Conservation (phyloP, 768 basidiomycete genomes). For the Daedaleopsis nitida region DNA sequence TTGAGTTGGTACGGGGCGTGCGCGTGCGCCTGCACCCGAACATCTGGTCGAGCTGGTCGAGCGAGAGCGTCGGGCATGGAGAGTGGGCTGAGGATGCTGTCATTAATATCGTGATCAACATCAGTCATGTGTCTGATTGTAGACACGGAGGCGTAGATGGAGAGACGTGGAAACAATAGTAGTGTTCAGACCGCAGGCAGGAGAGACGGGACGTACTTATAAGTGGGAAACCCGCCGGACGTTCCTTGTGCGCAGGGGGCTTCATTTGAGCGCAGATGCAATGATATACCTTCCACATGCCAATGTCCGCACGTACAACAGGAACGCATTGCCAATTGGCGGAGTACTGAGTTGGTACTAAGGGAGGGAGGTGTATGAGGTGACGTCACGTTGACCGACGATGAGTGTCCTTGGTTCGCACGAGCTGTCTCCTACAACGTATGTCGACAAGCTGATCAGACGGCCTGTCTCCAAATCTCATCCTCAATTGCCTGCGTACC, state of each 20-base stretch:
- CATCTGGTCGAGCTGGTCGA: slow-evolving; percentile 64
- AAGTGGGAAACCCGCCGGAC: slow-evolving; percentile 69
- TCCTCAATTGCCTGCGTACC: neutral
- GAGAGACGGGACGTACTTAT: slow-evolving; percentile 32
- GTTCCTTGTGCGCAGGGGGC: slow-evolving; percentile 69
- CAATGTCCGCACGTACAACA: slow-evolving; percentile 77
- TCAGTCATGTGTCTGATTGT: slow-evolving; percentile 31
- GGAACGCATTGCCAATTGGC: slow-evolving; percentile 93
- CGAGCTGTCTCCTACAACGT: neutral
- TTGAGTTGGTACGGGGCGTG: slow-evolving; percentile 63
- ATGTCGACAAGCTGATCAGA: neutral
- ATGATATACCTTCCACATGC: slow-evolving; percentile 72
- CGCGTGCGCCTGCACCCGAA: slow-evolving; percentile 44
- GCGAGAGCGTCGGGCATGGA: slow-evolving; percentile 63
- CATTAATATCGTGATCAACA: slow-evolving; percentile 55
- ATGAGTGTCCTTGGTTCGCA: slow-evolving; percentile 49
- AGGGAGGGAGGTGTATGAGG: too few relatives aligned
- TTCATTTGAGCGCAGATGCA: slow-evolving; percentile 61
- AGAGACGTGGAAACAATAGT: neutral
- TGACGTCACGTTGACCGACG: too few relatives aligned
- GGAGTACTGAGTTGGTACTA: too few relatives aligned
- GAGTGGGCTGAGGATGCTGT: slow-evolving; percentile 59
- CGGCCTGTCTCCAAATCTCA: neutral
- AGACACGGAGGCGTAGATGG: neutral
- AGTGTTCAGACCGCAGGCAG: too few relatives aligned